Evolutionary conservation across 768 basidiomycete species (phyloP), one percentile per base, ranked within the genome.

Genomic region (Lenzites betulinus): DNA sequence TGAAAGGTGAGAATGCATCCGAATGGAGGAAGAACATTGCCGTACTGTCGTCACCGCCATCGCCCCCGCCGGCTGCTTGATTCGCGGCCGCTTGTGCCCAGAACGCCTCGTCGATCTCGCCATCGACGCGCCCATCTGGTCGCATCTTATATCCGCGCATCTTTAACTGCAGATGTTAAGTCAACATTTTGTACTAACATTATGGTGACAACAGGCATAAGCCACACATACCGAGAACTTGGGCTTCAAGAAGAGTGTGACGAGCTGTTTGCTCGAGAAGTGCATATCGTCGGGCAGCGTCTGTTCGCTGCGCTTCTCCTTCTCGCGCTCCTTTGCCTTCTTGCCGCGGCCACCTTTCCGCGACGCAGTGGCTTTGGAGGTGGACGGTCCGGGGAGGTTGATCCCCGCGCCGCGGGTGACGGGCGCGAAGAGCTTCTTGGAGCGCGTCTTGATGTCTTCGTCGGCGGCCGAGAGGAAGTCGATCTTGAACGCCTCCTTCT

Each of bases 231-330:
- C 94, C 55, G 88, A 87, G 70, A 95, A 98, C 71, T 94, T 94
- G 36, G 96, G 96, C 75, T 99, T 99, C 70, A 97, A 74, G 80
- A 98, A 99, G 51, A 99, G 74, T 7, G 94, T 89, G 20, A 99
- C 84, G 13, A 99, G 81, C 67, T 97, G 92, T 64, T 87, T 80
- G 69, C 89, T 93, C 28, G 90, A 90, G 73, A 99, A 99, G 73
- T 98, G 95, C 90, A 96, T 95, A 71, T 99, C 97, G 67, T 98
- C 95, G 1, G 97, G 97, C 44, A 98, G 77, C 8, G 85, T 82
- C 65, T 92, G 88, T 51, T 89, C 85, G 60, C 88, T 85, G 25
- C 84, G 82, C 70, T 87, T 91, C 69, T 87, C 87, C 55, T 79
- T 77, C 46, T 74, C 77, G 59, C 76, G 73, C 57, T 82, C 78